A percentile compares a stretch with the other conserved stretches of the same genome.
Conservation (phyloP, 352 stramenopile genomes). For the Globisporangium canariense region DNA sequence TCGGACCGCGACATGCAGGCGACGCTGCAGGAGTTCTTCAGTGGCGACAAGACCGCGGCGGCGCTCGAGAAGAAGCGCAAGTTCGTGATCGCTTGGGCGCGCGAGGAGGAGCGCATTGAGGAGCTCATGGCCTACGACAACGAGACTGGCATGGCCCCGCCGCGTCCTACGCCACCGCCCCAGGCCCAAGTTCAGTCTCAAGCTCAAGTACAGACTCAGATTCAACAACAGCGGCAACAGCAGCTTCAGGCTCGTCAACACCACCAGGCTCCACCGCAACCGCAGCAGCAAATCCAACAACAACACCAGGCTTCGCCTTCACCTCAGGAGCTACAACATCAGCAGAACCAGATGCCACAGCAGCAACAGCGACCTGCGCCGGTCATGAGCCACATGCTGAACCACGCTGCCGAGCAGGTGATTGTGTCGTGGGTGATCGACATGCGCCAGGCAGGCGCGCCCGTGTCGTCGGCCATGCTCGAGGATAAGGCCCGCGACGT, state of each 20-base stretch:
- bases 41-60: slow-evolving; percentile 12
- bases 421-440: slow-evolving; percentile 18
- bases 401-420: slow-evolving; percentile 9
- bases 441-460: slow-evolving; percentile 7
- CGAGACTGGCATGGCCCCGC: slow-evolving; percentile 2
- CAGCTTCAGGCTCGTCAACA: slow-evolving; percentile 2
- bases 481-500: slow-evolving; percentile 16
- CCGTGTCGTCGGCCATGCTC: slow-evolving; percentile 16
- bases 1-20: slow-evolving; percentile 14
- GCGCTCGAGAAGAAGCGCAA: slow-evolving; percentile 20
- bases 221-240: slow-evolving; percentile 6
- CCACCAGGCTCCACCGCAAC: background rate
- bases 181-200: slow-evolving; percentile 6
- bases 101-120: slow-evolving; percentile 17
- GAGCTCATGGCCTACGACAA: slow-evolving; percentile 19
- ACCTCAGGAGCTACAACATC: background rate
- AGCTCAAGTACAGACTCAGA: background rate
- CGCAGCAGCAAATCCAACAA: slow-evolving; percentile 5
- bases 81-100: slow-evolving; percentile 16
- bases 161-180: background rate
- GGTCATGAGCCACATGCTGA: slow-evolving; percentile 7
- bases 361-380: slow-evolving; percentile 7
- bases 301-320: background rate
- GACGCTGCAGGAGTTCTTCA: slow-evolving; percentile 18
- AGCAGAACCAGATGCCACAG: background rate